Evolutionary conservation across 2,329 filamentous ascomycete genomes (phyloP).

Genomic region (Delphinella strobiligena): DNA sequence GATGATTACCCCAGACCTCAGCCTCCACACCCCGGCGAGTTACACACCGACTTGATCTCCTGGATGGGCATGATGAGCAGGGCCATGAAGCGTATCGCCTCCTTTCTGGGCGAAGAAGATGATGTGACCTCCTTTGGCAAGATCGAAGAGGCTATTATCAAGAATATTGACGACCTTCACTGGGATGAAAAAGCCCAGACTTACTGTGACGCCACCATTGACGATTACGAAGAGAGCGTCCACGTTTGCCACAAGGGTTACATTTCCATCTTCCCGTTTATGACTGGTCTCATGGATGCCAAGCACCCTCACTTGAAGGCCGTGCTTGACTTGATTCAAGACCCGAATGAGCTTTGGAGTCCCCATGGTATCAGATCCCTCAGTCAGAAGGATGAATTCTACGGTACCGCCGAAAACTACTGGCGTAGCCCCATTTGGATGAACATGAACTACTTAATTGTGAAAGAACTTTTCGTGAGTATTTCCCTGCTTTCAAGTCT

Average conservation of each 20-base stretch:
- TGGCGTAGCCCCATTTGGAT: slow-evolving; percentile 94
- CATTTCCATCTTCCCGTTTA: slow-evolving; percentile 83
- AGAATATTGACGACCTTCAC: slow-evolving; percentile 85
- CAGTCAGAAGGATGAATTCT: slow-evolving; percentile 70
- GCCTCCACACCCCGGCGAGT: slow-evolving; percentile 87
- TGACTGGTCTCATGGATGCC: slow-evolving; percentile 65
- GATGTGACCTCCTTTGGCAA: slow-evolving; percentile 62
- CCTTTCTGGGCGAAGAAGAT: slow-evolving; percentile 60
- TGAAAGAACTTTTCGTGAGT: slow-evolving; percentile 67
- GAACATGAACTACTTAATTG: slow-evolving; percentile 84
- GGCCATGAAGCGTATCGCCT: slow-evolving; percentile 69
- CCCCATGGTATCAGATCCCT: slow-evolving; percentile 78
- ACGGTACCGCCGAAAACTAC: slow-evolving; percentile 90
- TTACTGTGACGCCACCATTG: slow-evolving; percentile 91
- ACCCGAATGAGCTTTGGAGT: slow-evolving; percentile 83
- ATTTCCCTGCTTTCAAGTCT: slow-evolving; percentile 3
- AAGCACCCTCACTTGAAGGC: slow-evolving; percentile 64
- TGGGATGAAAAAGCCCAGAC: slow-evolving; percentile 72
- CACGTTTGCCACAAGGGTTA: slow-evolving; percentile 97
- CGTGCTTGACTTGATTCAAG: slow-evolving; percentile 63
- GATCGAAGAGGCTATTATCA: slow-evolving; percentile 63
- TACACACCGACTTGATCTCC: slow-evolving; percentile 86
- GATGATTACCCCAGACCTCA: slow-evolving; percentile 94
- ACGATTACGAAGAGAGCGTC: slow-evolving; percentile 81
- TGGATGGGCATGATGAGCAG: slow-evolving; percentile 97